Conservation (phyloP, 345 rosid species). For the Lepidium africanum region DNA sequence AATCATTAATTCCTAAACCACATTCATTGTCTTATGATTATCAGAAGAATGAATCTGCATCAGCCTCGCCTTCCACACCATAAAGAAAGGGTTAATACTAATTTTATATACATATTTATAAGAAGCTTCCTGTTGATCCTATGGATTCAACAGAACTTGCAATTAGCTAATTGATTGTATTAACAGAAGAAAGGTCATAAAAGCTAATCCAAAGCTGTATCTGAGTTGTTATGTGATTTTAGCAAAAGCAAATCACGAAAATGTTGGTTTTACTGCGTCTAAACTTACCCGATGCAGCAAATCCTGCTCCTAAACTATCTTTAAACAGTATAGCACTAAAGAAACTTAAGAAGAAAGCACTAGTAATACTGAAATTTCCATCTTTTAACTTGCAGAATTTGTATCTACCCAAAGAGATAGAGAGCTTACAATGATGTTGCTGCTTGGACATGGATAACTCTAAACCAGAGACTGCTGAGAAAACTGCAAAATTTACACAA, state of each 20-base stretch:
- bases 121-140: conserved; percentile 19
- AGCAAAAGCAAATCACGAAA: background rate
- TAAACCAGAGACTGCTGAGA: conserved; percentile 83
- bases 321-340: background rate
- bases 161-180: background rate
- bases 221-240: background rate
- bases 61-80: conserved; percentile 15
- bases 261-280: background rate
- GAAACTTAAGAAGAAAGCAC: background rate
- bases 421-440: conserved; percentile 67
- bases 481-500: conserved; percentile 42
- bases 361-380: background rate
- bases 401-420: background rate
- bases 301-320: background rate
- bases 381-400: background rate
- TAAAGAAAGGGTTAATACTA: background rate
- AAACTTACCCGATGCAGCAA: background rate
- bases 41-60: conserved; percentile 10
- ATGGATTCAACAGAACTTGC: conserved; percentile 18
- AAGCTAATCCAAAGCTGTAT: background rate
- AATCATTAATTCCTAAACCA: conserved; percentile 13
- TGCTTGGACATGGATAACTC: conserved; percentile 73
- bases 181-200: background rate
- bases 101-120: background rate
- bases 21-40: conserved; percentile 16